A percentile compares a stretch with the other conserved stretches of the same genome.
Conservation (phyloP, 805 yeast genomes). For the Suhomyces kilbournensis region DNA sequence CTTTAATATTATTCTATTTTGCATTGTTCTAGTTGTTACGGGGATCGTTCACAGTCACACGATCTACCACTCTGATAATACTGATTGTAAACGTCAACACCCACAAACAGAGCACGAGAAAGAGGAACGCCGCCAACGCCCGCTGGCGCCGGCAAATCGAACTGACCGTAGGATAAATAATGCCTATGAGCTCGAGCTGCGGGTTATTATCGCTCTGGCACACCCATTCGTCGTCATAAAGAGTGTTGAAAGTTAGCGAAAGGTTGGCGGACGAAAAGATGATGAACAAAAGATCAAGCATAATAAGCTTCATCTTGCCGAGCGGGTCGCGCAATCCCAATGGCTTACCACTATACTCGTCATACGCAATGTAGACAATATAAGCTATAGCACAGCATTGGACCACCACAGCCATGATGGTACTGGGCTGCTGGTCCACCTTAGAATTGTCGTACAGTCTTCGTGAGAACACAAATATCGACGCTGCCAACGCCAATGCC, state of each 20-base stretch:
- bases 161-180: slow-evolving; percentile 31
- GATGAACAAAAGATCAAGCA: slow-evolving; percentile 82
- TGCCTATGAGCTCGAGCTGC: slow-evolving; percentile 15
- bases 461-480: slow-evolving; percentile 47
- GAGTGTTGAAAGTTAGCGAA: slow-evolving; percentile 78
- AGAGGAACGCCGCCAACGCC: slow-evolving; percentile 74
- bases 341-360: slow-evolving; percentile 91
- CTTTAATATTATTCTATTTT: too few species aligned
- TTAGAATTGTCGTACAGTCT: slow-evolving; percentile 30
- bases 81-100: slow-evolving; percentile 81
- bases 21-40: background rate
- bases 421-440: slow-evolving; percentile 76
- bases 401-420: slow-evolving; percentile 88
- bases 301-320: slow-evolving; percentile 75
- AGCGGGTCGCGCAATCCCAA: slow-evolving; percentile 83
- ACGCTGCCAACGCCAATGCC: slow-evolving; percentile 70
- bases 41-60: slow-evolving; percentile 32
- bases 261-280: slow-evolving; percentile 87
- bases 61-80: slow-evolving; percentile 75
- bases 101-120: slow-evolving; percentile 77
- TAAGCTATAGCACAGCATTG: slow-evolving; percentile 77
- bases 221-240: slow-evolving; percentile 81
- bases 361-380: slow-evolving; percentile 77
- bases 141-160: slow-evolving; percentile 75
- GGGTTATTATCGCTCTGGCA: slow-evolving; percentile 36